phyloP scores from a whole-genome alignment of 2,329 filamentous ascomycete species.

The Cordyceps javanica region DNA sequence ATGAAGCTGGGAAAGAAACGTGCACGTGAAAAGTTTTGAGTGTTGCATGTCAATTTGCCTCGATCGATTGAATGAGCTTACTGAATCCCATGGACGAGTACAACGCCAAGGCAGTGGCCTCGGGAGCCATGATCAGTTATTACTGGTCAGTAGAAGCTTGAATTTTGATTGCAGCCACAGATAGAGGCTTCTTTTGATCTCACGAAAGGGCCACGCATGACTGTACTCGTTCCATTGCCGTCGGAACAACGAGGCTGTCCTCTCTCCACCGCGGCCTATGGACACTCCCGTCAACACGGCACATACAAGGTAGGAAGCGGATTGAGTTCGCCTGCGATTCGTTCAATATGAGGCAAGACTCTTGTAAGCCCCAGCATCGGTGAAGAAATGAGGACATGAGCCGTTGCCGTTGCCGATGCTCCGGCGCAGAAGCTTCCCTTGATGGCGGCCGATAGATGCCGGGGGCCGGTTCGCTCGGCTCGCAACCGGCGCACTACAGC shows the following conservation, averaged over 20 bases:
- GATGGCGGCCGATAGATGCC: background rate
- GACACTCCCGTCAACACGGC: background rate
- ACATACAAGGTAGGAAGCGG: background rate
- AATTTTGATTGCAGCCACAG: too few relatives aligned
- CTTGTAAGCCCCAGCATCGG: background rate
- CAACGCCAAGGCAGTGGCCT: too few relatives aligned
- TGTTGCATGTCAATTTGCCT: too few relatives aligned
- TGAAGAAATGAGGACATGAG: background rate
- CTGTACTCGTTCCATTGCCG: too few relatives aligned
- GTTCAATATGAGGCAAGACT: background rate
- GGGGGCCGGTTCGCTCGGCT: background rate
- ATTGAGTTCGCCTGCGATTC: background rate
- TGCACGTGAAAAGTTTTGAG: background rate
- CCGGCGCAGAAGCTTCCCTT: background rate
- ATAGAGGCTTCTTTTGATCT: background rate
- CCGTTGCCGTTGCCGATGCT: background rate
- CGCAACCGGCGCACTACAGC: background rate
- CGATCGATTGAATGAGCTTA: too few relatives aligned
- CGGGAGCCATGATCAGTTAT: too few relatives aligned
- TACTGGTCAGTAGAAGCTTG: too few relatives aligned
- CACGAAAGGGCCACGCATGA: background rate
- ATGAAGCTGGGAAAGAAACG: background rate
- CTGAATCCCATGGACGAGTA: too few relatives aligned
- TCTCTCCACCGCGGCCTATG: background rate
- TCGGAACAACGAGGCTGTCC: background rate